phyloP scores from a whole-genome alignment of 2,329 filamentous ascomycete genomes.

The Grosmannia penicillata region DNA sequence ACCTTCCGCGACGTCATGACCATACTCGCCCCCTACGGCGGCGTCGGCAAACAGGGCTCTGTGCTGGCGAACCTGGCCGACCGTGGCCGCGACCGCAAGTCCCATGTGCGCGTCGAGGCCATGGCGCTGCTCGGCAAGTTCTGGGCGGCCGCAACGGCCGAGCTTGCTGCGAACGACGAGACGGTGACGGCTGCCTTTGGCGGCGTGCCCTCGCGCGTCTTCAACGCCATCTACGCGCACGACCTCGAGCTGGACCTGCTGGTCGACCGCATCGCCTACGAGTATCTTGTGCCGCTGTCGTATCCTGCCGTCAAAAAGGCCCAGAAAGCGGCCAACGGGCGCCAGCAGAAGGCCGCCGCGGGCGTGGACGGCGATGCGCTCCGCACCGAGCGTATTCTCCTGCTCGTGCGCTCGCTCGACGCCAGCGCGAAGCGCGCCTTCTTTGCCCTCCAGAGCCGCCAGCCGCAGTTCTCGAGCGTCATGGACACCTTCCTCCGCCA shows the following conservation, averaged over 20 bases:
- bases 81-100: constrained; percentile 74
- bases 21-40: constrained; percentile 65
- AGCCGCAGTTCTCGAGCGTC: constrained; percentile 58
- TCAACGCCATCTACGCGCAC: constrained; percentile 82
- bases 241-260: constrained; percentile 73
- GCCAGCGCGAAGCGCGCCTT: constrained; percentile 71
- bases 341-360: constrained; percentile 1
- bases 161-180: constrained; percentile 73
- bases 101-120: constrained; percentile 67
- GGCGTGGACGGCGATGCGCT: constrained; percentile 58
- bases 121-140: constrained; percentile 74
- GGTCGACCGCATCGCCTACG: constrained; percentile 72
- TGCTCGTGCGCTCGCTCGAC: constrained; percentile 68
- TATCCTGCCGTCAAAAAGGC: constrained; percentile 58
- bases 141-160: constrained; percentile 86
- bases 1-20: constrained; percentile 65
- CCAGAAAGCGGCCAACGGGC: constrained; percentile 45
- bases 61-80: constrained; percentile 73
- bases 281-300: constrained; percentile 75
- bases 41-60: constrained; percentile 60
- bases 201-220: constrained; percentile 69
- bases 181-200: constrained; percentile 59
- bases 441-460: constrained; percentile 69
- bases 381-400: constrained; percentile 68
- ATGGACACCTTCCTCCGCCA: constrained; percentile 62